Base-by-base conservation (phyloP, 1,139 yeast species). In the Blastobotrys apis region DNA sequence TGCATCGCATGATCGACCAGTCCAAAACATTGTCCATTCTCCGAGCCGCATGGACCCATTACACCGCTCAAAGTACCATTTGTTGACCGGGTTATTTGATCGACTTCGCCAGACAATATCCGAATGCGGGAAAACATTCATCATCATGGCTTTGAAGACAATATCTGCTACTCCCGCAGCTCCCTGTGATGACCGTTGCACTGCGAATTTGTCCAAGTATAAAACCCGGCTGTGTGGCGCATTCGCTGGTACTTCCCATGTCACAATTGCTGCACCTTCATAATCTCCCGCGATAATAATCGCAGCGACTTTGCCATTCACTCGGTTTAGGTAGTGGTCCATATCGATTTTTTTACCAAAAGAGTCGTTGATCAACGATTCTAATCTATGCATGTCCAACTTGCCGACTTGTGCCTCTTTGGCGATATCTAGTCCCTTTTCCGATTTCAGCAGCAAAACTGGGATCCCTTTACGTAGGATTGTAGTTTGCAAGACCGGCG, bases 21-120 rank as follows among this genome's bases (percentile, higher is more conserved):
- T 74, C 71, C 80, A 82, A 58, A 84, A 84, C 50, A 81, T 66
- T 53, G 78, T 73, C 94, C 94, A 84, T 23, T 72, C 71, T 4
- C 84, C 71, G 19, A 71, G 59, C 40, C 76, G 73, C 47, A 78
- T 63, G 21, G 85, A 79, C 0, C 96, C 96, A 31, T 75, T 71
- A 39, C 95, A 83, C 52, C 98, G 72, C 57, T 92, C 97, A 64
- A 90, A 92, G 62, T 92, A 92, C 98, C 98, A 92, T 57, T 88
- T 88, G 67, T 92, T 92, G 3, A 92, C 97, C 0, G 97, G 96
- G 60, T 92, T 92, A 46, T 68, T 75, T 50, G 76, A 76, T 43
- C 95, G 69, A 2, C 97, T 88, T 56, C 98, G 74, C 98, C 98
- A 92, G 1, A 92, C 67, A 16, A 92, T 64, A 58, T 86, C 95